A percentile compares a stretch with the other conserved stretches of the same genome.
Evolutionary conservation across 1,284 basidiomycete species (phyloP).

Genomic region (Leccinum fallax): DNA sequence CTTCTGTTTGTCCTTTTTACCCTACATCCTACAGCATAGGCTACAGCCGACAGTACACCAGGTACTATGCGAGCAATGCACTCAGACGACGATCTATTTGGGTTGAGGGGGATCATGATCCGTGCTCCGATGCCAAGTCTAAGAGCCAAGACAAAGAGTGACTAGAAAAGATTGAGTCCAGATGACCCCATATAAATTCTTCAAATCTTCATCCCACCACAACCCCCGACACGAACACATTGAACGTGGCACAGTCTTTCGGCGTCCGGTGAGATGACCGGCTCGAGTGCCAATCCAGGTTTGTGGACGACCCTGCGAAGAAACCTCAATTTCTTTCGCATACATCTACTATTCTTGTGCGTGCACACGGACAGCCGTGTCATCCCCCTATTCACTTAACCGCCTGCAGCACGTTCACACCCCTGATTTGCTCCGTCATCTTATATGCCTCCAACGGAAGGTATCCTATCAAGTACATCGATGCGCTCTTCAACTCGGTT

Average conservation of each 20-base stretch:
- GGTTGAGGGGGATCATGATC: neutral
- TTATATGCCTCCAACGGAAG: constrained; percentile 76
- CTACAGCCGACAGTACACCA: constrained; percentile 27
- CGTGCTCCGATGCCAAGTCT: neutral
- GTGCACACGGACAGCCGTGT: constrained; percentile 21
- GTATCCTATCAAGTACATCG: constrained; percentile 67
- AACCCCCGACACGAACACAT: neutral
- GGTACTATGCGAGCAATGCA: constrained; percentile 25
- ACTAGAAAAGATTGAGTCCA: neutral
- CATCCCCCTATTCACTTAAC: constrained; percentile 25
- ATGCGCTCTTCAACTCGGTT: constrained; percentile 75
- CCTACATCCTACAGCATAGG: constrained; percentile 27
- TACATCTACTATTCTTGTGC: constrained; percentile 60
- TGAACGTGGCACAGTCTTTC: neutral
- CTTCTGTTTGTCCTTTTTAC: constrained; percentile 29
- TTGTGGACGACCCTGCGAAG: constrained; percentile 38
- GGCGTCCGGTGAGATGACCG: constrained; percentile 14
- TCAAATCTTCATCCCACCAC: neutral
- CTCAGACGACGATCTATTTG: constrained; percentile 15
- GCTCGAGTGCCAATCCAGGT: constrained; percentile 4
- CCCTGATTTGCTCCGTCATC: constrained; percentile 72
- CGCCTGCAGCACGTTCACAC: constrained; percentile 66
- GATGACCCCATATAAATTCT: neutral
- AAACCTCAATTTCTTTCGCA: constrained; percentile 72
- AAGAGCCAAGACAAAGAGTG: neutral